phyloP scores from a whole-genome alignment of 2,329 filamentous ascomycete genomes.

The Hypoxylon sp. region DNA sequence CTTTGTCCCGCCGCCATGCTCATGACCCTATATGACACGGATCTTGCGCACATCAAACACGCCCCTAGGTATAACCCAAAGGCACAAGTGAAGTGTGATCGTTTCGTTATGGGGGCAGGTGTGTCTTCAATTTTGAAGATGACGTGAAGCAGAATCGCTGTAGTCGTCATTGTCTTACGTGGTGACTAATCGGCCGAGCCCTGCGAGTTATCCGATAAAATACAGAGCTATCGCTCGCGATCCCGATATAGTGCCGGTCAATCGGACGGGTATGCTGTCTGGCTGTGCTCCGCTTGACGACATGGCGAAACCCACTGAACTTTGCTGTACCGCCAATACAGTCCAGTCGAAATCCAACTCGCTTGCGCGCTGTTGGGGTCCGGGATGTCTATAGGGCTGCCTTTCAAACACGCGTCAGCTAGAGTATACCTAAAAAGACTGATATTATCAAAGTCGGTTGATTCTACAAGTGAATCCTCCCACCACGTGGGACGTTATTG shows the following conservation, averaged over 20 bases:
- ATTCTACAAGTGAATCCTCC: slow-evolving; percentile 22
- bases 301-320: slow-evolving; percentile 10
- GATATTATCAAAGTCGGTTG: slow-evolving; percentile 1
- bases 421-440: slow-evolving; percentile 6
- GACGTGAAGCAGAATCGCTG: neutral
- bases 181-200: neutral
- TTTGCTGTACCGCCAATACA: slow-evolving; percentile 2
- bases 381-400: slow-evolving; percentile 9
- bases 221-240: slow-evolving; percentile 2
- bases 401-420: slow-evolving; percentile 18
- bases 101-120: neutral
- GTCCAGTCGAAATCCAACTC: slow-evolving; percentile 17
- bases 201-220: slow-evolving; percentile 8
- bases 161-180: slow-evolving; percentile 10
- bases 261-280: neutral
- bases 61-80: neutral
- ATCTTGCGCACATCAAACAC: slow-evolving; percentile 3
- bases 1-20: slow-evolving; percentile 16
- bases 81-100: neutral
- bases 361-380: slow-evolving; percentile 10
- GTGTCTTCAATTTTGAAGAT: neutral
- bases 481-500: neutral
- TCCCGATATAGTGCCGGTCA: slow-evolving; percentile 4
- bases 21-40: slow-evolving; percentile 1
- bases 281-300: slow-evolving; percentile 6